Percentiles rank a stretch among this genome's conserved stretches.
Evolutionary conservation across 2,329 filamentous ascomycete genomes (phyloP).

Genomic region (Zymoseptoria ardabiliae): DNA sequence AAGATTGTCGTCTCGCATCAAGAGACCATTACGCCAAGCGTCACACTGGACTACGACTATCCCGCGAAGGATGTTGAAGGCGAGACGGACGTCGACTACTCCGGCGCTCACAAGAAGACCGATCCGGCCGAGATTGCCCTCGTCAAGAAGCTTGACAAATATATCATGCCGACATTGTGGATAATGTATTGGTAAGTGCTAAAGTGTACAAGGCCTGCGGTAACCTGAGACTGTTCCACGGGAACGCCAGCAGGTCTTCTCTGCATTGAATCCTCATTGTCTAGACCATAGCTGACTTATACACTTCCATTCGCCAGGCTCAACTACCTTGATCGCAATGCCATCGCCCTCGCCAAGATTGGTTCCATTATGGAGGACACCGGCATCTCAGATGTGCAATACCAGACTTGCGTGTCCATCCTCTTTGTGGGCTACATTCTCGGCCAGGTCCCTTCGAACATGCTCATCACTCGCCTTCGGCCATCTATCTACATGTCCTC

Average conservation of each 20-base stretch:
- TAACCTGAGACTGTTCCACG: not conserved
- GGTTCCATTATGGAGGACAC: constrained; percentile 36
- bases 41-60: constrained; percentile 8
- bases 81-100: constrained; percentile 19
- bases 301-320: constrained; percentile 5
- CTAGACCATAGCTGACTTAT: not conserved
- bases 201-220: not conserved
- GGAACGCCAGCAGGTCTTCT: not conserved
- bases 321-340: constrained; percentile 33
- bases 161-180: constrained; percentile 25
- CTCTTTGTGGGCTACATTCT: constrained; percentile 32
- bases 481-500: constrained; percentile 38
- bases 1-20: constrained; percentile 8
- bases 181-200: constrained; percentile 14
- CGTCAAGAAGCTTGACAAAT: constrained; percentile 26
- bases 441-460: constrained; percentile 37
- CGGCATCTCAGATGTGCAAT: constrained; percentile 34
- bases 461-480: constrained; percentile 37
- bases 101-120: constrained; percentile 27
- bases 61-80: constrained; percentile 5
- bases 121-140: constrained; percentile 25
- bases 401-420: constrained; percentile 17
- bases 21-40: constrained; percentile 8
- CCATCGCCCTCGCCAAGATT: constrained; percentile 40
- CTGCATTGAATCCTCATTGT: no score